A percentile compares a stretch with the other conserved stretches of the same genome.
Conservation (phyloP, 2,329 filamentous ascomycete genomes). For the Lasiodiplodia sp. region DNA sequence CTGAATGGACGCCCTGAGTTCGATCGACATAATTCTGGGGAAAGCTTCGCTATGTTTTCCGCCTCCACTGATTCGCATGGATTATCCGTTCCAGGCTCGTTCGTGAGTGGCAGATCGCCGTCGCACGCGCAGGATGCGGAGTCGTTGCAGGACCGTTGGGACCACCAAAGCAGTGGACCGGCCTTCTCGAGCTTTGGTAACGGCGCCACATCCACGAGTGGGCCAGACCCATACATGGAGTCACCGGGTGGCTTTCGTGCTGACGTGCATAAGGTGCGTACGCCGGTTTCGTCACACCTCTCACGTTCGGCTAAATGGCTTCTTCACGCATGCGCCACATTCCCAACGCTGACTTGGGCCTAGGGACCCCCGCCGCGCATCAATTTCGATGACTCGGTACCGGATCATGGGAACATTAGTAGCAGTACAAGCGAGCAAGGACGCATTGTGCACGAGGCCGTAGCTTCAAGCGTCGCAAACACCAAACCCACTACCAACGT, state of each 20-base stretch:
- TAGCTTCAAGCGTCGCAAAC: slow-evolving; percentile 22
- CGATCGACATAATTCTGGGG: slow-evolving; percentile 64
- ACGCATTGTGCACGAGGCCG: slow-evolving; percentile 21
- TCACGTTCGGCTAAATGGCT: slow-evolving; percentile 12
- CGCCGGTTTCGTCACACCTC: slow-evolving; percentile 25
- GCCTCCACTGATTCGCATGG: slow-evolving; percentile 65
- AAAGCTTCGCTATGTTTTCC: slow-evolving; percentile 70
- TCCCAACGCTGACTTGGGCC: slow-evolving; percentile 24
- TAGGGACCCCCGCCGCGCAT: slow-evolving; percentile 29
- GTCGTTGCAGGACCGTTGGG: slow-evolving; percentile 41
- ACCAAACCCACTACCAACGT: slow-evolving; percentile 16
- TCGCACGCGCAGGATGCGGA: slow-evolving; percentile 39
- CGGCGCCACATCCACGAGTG: slow-evolving; percentile 23
- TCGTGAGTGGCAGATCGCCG: slow-evolving; percentile 45
- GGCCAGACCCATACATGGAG: slow-evolving; percentile 27
- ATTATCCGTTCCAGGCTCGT: slow-evolving; percentile 61
- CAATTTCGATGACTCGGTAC: slow-evolving; percentile 29
- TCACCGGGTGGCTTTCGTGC: slow-evolving; percentile 22
- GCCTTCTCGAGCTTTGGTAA: slow-evolving; percentile 46
- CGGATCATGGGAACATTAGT: slow-evolving; percentile 26
- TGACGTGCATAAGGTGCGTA: slow-evolving; percentile 31
- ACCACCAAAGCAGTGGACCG: slow-evolving; percentile 32
- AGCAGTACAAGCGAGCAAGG: slow-evolving; percentile 24
- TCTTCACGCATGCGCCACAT: slow-evolving; percentile 29
- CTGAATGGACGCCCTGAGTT: slow-evolving; percentile 47